phyloP scores from a whole-genome alignment of 2,329 filamentous ascomycete genomes.

The Scorias spongiosa region DNA sequence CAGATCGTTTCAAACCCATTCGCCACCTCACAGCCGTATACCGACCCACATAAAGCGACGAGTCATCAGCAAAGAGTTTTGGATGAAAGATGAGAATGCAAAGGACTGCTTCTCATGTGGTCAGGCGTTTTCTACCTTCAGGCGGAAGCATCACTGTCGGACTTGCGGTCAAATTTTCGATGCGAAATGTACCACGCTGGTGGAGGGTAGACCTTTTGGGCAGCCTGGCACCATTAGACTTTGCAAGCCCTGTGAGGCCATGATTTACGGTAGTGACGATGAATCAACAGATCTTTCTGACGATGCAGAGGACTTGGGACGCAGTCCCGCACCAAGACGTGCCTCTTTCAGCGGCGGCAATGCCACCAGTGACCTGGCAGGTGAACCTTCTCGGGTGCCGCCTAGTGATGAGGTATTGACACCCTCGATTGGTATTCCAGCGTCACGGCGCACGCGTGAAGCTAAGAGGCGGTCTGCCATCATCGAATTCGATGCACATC shows the following conservation, averaged over 20 bases:
- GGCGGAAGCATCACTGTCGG: constrained; percentile 91
- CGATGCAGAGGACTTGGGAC: constrained; percentile 35
- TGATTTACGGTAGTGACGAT: constrained; percentile 80
- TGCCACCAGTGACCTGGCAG: constrained; percentile 8
- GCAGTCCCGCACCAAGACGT: constrained; percentile 6
- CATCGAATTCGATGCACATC: constrained; percentile 74
- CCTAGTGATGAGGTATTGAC: constrained; percentile 26
- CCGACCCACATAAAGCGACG: constrained; percentile 61
- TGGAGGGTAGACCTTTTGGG: constrained; percentile 74
- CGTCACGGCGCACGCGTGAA: constrained; percentile 52
- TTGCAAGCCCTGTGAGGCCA: constrained; percentile 80
- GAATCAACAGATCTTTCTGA: constrained; percentile 84
- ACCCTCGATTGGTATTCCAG: constrained; percentile 50
- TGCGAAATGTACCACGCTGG: constrained; percentile 85
- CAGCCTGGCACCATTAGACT: constrained; percentile 73
- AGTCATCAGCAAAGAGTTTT: constrained; percentile 86
- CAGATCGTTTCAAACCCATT: background rate
- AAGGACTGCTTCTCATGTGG: constrained; percentile 94
- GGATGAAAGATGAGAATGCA: constrained; percentile 98
- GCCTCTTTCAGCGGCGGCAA: constrained; percentile 4
- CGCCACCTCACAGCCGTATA: constrained; percentile 11
- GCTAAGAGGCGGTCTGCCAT: constrained; percentile 74
- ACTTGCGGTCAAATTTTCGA: constrained; percentile 98
- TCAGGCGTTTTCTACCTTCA: constrained; percentile 79
- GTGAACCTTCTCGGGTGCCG: constrained; percentile 10